Base-by-base conservation (phyloP, 768 basidiomycete genomes). In the Chalciporus sphaerocephalus region DNA sequence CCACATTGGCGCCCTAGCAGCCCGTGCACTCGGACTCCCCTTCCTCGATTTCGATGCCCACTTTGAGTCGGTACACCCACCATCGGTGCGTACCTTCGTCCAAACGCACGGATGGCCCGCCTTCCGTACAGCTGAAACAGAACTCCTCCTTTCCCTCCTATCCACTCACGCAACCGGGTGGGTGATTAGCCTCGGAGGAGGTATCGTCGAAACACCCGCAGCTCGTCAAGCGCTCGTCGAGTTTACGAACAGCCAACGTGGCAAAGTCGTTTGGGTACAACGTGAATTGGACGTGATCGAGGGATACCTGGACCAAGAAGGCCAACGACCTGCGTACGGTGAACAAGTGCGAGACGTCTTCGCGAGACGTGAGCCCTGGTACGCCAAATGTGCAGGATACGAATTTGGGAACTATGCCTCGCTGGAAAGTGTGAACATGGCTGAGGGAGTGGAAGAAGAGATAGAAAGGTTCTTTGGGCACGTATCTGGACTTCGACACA, bases 181-280 rank as follows among this genome's bases (percentile, higher is more conserved):
- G 64, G 75, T 97, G 43, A 79, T 98, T 62, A 92, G 88, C 52
- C 81, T 96, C 16, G 95, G 96, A 3, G 96, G 96, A 4, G 95
- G 95, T 1, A 83, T 98, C 46, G 91, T 98, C 23, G 95, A 99
- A 67, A 88, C 83, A 0, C 75, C 83, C 1, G 76, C 72, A 33
- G 87, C 91, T 11, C 74, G 94, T 23, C 72, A 86, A 15, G 58
- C 89, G 4, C 72, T 99, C 48, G 76, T 82, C 63, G 66, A 73
- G 15, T 93, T 89, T 62, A 74, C 73, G 23, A 67, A 66, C 24
- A 71, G 62, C 6, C 49, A 55, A 16, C 71, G 70, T 21, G 88
- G 89, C 4, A 80, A 83, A 6, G 89, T 99, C 10, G 85, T 98
- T 4, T 84, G 94, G 64, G 76, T 98, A 48, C 76, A 82, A 16